Conservation (phyloP, 768 basidiomycete genomes). For the Imleria badia region DNA sequence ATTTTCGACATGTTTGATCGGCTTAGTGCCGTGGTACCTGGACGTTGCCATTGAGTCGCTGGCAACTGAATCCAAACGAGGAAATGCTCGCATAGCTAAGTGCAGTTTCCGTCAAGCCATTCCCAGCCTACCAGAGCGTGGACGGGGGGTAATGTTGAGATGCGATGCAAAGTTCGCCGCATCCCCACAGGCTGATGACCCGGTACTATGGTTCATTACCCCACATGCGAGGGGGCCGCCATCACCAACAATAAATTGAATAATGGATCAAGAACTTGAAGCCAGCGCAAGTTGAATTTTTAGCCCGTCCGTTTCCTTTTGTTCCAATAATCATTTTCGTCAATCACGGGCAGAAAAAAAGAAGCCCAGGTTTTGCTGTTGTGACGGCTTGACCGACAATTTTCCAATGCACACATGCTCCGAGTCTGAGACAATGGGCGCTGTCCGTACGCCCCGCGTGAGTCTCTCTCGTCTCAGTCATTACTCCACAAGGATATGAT, state of each 20-base stretch:
- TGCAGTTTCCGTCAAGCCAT: background rate
- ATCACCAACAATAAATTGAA: too few species aligned
- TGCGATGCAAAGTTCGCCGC: background rate
- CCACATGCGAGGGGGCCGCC: background rate
- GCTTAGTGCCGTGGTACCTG: background rate
- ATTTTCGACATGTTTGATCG: background rate
- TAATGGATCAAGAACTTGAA: background rate
- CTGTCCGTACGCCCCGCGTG: too few species aligned
- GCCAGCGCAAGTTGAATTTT: too few species aligned
- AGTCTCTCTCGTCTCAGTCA: too few species aligned
- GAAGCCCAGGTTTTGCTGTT: background rate
- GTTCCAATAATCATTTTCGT: background rate
- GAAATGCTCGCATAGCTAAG: background rate
- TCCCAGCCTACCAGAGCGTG: background rate
- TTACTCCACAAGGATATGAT: too few species aligned
- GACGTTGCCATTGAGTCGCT: too few species aligned
- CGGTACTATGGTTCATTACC: background rate
- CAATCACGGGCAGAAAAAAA: background rate
- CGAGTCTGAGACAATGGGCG: background rate
- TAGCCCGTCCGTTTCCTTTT: background rate
- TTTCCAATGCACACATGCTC: background rate
- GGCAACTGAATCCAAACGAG: background rate
- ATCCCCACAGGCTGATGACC: background rate
- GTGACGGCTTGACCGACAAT: background rate
- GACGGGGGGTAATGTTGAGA: too few species aligned